phyloP scores from a whole-genome alignment of 108 stramenopile species.

The Seminavis robusta region DNA sequence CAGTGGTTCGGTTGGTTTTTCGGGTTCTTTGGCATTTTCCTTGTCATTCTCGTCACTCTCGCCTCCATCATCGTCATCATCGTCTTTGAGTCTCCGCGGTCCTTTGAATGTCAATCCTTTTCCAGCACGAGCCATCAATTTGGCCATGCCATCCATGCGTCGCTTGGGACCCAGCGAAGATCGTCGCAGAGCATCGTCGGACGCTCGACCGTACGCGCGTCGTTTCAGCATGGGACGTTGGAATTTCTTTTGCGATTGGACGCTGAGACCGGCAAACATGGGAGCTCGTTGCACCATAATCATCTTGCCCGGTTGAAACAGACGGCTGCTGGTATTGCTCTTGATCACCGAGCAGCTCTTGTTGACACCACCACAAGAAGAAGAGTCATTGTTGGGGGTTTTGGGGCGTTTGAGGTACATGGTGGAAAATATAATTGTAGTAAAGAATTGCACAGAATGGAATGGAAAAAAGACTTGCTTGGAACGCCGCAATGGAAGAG shows the following conservation, averaged over 20 bases:
- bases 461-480: too few relatives aligned
- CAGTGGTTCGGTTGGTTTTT: constrained; percentile 78
- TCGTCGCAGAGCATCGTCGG: constrained; percentile 53
- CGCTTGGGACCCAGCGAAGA: constrained; percentile 60
- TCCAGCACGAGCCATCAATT: constrained; percentile 68
- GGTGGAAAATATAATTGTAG: too few relatives aligned
- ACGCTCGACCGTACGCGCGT: constrained; percentile 55
- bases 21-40: constrained; percentile 49
- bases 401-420: too few relatives aligned
- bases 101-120: constrained; percentile 55
- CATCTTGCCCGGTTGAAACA: constrained; percentile 43
- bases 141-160: constrained; percentile 74
- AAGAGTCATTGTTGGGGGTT: too few relatives aligned
- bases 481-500: too few relatives aligned
- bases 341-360: too few relatives aligned
- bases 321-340: too few relatives aligned
- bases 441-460: too few relatives aligned
- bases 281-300: constrained; percentile 55
- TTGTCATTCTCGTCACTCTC: constrained; percentile 47
- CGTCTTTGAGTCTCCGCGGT: constrained; percentile 16
- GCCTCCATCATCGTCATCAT: constrained; percentile 10
- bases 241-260: constrained; percentile 54
- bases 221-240: constrained; percentile 82
- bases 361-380: too few relatives aligned
- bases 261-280: constrained; percentile 52